These are phyloP conservation scores for Heliocybe sulcata DNA, from an alignment of 1,284 basidiomycete species.

Conservation along the genomic window DNA sequence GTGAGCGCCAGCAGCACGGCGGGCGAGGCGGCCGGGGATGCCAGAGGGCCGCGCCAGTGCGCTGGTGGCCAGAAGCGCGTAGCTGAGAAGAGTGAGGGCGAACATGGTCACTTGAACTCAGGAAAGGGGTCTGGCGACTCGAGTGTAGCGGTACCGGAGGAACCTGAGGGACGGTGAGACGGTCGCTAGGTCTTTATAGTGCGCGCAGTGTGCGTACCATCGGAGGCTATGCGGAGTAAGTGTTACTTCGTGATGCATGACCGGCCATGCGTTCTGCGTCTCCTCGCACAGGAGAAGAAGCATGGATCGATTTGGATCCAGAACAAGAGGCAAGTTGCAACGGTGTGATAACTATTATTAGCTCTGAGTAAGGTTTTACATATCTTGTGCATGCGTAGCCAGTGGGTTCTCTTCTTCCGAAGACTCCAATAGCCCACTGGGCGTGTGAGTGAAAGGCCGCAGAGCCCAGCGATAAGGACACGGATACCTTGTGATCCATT, in stretches of 20 bases:
- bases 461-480: neutral
- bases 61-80: constrained; percentile 14
- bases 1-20: constrained; percentile 11
- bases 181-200: neutral
- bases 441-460: neutral
- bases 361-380: neutral
- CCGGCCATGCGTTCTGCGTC: neutral
- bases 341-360: neutral
- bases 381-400: neutral
- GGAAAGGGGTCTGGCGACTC: constrained; percentile 9
- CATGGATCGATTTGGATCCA: neutral
- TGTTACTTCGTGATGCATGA: neutral
- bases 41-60: constrained; percentile 14
- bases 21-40: constrained; percentile 11
- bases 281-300: neutral
- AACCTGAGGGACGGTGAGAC: neutral
- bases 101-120: constrained; percentile 11
- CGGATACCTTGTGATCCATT: neutral
- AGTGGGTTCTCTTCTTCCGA: neutral
- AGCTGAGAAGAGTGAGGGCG: constrained; percentile 12
- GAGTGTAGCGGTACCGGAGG: constrained; percentile 9
- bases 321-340: neutral
- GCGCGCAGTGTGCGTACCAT: neutral
- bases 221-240: neutral
- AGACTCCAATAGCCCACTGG: neutral